Base-by-base conservation (phyloP, 148 eudicot genomes). In the Diospyros kaki region DNA sequence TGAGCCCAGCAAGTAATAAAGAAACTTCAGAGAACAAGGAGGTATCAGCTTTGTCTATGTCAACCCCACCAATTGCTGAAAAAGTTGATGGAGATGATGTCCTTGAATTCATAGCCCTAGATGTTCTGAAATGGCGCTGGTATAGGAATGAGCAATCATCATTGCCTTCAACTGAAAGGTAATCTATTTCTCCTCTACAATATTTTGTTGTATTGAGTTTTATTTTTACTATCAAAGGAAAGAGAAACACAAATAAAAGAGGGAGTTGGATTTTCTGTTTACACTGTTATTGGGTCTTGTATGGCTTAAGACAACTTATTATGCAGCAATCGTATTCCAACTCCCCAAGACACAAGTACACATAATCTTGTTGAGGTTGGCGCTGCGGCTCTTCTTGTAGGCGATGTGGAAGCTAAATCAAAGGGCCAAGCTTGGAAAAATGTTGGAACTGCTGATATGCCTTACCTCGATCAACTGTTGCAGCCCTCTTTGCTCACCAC, bases 121-220 rank as follows among this genome's bases (percentile, higher is more conserved):
- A 95, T 89, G 86, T 95, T 83, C 83, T 92, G 54, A 90, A 90
- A 81, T 92, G 96, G 97, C 91, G 98, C 43, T 95, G 97, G 98
- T 80, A 80, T 69, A 83, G 91, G 74, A 92, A 90, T 68, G 88
- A 86, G 68, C 90, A 86, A 54, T 87, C 89, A 71, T 82, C 89
- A 68, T 76, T 69, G 62, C 78, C 78, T 83, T 84, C 88, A 77
- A 72, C 82, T 74, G 87, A 90, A 81, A 88, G 98, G 98, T 94
- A 85, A 78, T 75, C 65, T 58, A 69, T 52, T 69, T 78, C 38
- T 53, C 44, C 53, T 63, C 40, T 63, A 41, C 60, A 51, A 65
- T 8, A 48, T 65, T 52, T 64, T 64, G 62, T 43, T n/a, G 40
- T 17, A 56, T 58, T 42, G 14, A 28, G 42, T 44, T 43, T 62